phyloP scores from a whole-genome alignment of 1,284 basidiomycete genomes.

The Heimioporus punctisporus region DNA sequence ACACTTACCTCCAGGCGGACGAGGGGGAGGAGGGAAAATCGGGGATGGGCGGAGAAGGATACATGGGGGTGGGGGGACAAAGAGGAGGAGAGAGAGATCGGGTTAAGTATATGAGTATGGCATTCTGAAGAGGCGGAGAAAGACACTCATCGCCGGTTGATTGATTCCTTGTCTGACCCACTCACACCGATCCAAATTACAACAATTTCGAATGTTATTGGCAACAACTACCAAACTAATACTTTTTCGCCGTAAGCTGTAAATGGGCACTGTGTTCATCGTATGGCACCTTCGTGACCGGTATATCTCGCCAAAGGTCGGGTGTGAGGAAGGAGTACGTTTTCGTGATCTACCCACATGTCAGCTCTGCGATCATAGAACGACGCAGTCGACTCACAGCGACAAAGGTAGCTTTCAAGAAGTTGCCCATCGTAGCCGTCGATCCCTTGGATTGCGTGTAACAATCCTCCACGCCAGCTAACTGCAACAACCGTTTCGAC shows the following conservation, averaged over 20 bases:
- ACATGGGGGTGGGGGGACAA: not conserved
- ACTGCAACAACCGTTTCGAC: constrained; percentile 95
- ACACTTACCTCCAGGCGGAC: constrained; percentile 28
- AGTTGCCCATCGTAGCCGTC: constrained; percentile 99
- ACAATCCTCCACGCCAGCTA: constrained; percentile 96
- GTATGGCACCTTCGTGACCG: constrained; percentile 87
- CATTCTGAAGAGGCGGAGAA: constrained; percentile 12
- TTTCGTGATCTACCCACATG: constrained; percentile 79
- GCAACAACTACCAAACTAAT: constrained; percentile 46
- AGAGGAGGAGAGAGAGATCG: no score
- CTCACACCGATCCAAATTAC: not conserved
- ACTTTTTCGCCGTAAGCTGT: constrained; percentile 85
- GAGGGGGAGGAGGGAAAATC: constrained; percentile 19
- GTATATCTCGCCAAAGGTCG: constrained; percentile 97
- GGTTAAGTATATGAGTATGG: constrained; percentile 1
- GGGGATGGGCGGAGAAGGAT: constrained; percentile 14
- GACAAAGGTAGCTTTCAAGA: constrained; percentile 98
- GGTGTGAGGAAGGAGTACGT: constrained; percentile 98
- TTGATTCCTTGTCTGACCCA: constrained; percentile 1
- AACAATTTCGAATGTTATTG: not conserved
- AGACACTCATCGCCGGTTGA: constrained; percentile 1
- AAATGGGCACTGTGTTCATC: constrained; percentile 95
- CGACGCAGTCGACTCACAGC: constrained; percentile 66
- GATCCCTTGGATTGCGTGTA: constrained; percentile 98
- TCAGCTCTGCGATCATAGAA: not conserved